Evolutionary conservation across 441 rosid species (phyloP), one percentile per base, ranked within the genome.

Genomic region (Aquilaria agallochum): DNA sequence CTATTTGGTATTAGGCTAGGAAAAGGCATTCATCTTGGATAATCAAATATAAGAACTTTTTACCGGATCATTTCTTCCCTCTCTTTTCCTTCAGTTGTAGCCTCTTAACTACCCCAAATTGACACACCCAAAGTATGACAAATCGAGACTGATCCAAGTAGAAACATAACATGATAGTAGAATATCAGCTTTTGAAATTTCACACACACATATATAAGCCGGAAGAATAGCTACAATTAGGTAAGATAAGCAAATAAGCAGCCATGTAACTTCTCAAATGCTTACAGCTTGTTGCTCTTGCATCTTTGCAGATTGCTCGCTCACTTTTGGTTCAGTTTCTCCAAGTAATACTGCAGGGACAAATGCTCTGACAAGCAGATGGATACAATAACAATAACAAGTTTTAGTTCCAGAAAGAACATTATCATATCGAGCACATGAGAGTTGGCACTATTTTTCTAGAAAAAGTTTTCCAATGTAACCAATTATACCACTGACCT

Each of bases 311-410:
- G 89, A 78, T 70, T 88, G 96, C 66, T 95, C 99, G 66, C 53
- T 95, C 55, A 62, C 84, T 82, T 92, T 92, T 30, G 84, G 70
- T 76, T 95, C 98, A 3, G 88, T 84, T 79, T 95, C 99, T 69
- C 95, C 99, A 79, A 95, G 74, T 68, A 95, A 74, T 60, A 95
- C 98, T 61, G 98, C 98, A 58, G 99, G 99, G 78, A 92, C 98
- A 81, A 92, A 95, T 76, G 98, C 98, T 82, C 99, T 95, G 70
- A 55, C 64, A 69, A 68, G 68, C 74, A 76, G 52, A 74, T 31
- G 56, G 31, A 72, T 31, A 52, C 30, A 62, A 10, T 55, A 62
- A 42, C 51, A 53, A 44, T 52, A 20, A 11, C 44, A 45, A 42
- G 11, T 63, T 62, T 53, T 14, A 44, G 8, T 45, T 45, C 46